Base-by-base conservation (phyloP, 352 stramenopile species). In the Phytophthora palmivora region DNA sequence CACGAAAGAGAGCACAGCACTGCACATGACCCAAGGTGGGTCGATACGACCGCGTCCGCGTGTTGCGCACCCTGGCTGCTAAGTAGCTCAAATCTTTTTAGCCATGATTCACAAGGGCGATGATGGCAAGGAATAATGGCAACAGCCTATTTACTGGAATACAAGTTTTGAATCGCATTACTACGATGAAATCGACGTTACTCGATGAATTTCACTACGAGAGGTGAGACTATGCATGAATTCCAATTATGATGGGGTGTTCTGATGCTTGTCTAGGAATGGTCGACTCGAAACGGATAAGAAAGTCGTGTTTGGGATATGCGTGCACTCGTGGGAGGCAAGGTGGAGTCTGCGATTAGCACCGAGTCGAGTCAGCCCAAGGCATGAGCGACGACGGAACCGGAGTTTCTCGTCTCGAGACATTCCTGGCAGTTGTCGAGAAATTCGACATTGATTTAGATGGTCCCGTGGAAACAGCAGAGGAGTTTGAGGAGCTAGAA, bases 361-460 rank as follows among this genome's bases (percentile, higher is more conserved):
- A 4, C 1, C 15, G 10, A 44, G 28, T 16, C 24, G 30, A 65
- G 14, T 46, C 37, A 60, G 24, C 10, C 18, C 28, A 30, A 62
- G 64, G 18, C 34, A 91, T 91, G 82, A 87, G 78, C 51, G 76
- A 86, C 44, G 72, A 82, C 28, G 67, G 59, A 54, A 61, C 38
- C 15, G 36, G 53, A 28, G 60, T 75, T 15, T 53, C 68, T 21
- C 74, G 69, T 18, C 57, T 89, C 22, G 73, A 76, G 36, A 67
- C 72, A 37, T 91, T 89, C 60, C 60, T 79, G 46, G 70, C 73
- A 32, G 78, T 85, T 42, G 70, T 90, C n/a, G 77, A 90, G 52
- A 87, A 84, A 53, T 84, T 85, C 59, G 67, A 79, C 38, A 66
- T 95, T 33, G 86, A 94, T 0, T 45, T 96, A 24, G 79, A 92